Evolutionary conservation across 371 early-diverging fungal genomes (phyloP).

Genomic region (Mucor piriformis): DNA sequence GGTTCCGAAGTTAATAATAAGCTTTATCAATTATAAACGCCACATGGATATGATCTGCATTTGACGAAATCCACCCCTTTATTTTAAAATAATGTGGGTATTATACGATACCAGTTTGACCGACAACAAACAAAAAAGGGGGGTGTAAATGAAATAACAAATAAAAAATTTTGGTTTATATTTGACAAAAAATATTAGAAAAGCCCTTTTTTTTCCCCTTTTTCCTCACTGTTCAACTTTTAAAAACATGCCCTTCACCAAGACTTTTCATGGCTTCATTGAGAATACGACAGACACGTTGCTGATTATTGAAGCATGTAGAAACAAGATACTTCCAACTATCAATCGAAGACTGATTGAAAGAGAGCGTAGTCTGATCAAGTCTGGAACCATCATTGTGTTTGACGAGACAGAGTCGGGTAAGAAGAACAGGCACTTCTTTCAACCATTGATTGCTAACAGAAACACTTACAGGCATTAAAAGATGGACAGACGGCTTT

Average conservation of each 20-base stretch:
- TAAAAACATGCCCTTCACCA: conserved; percentile 35
- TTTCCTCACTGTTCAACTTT: neutral
- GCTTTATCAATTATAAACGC: neutral
- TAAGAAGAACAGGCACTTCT: conserved; percentile 10
- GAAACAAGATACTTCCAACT: conserved; percentile 57
- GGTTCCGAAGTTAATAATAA: neutral
- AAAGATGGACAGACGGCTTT: conserved; percentile 76
- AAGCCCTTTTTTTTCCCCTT: neutral
- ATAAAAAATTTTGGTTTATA: neutral
- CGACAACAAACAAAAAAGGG: neutral
- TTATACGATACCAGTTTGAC: neutral
- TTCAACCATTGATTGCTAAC: neutral
- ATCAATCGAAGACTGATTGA: conserved; percentile 66
- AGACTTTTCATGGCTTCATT: conserved; percentile 59
- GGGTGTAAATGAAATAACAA: neutral
- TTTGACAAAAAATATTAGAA: conserved; percentile 3
- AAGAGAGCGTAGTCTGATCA: conserved; percentile 57
- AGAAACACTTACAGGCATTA: conserved; percentile 47
- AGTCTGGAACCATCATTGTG: conserved; percentile 71
- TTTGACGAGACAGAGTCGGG: conserved; percentile 72
- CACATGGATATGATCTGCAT: conserved; percentile 1
- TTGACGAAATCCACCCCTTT: neutral
- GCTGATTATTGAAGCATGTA: conserved; percentile 70
- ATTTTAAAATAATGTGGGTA: neutral
- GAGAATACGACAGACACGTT: conserved; percentile 66